phyloP scores from a whole-genome alignment of 805 yeast genomes.

The Starmera caribaea region DNA sequence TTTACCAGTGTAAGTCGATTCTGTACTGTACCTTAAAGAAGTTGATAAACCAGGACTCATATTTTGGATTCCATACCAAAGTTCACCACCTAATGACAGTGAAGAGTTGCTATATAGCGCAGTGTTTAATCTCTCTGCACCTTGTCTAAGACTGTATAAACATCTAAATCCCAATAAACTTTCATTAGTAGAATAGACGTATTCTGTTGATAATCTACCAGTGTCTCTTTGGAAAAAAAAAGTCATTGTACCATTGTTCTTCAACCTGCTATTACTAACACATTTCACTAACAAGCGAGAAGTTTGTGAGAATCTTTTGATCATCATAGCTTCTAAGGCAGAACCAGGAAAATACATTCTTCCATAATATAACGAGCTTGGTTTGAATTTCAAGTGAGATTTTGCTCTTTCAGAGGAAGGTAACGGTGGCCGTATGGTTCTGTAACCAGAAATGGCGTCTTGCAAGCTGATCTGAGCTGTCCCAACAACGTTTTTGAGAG shows the following conservation, averaged over 20 bases:
- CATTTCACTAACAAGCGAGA: constrained; percentile 68
- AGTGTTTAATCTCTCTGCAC: constrained; percentile 27
- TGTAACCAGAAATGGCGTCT: constrained; percentile 61
- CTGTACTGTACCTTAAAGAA: constrained; percentile 76
- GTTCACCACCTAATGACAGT: constrained; percentile 70
- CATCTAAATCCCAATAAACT: constrained; percentile 73
- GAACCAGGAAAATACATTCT: constrained; percentile 83
- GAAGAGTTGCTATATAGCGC: constrained; percentile 51
- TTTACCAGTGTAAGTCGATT: constrained; percentile 77
- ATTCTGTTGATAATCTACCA: constrained; percentile 58
- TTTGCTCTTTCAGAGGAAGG: neutral
- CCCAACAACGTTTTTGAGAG: constrained; percentile 40
- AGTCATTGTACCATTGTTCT: constrained; percentile 49
- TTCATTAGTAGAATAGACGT: constrained; percentile 76
- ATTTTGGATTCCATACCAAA: constrained; percentile 78
- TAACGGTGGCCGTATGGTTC: constrained; percentile 39
- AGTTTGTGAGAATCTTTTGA: constrained; percentile 47
- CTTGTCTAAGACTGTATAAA: constrained; percentile 49
- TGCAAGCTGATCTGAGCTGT: constrained; percentile 49
- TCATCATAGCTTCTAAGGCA: constrained; percentile 78
- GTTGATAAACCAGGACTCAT: constrained; percentile 88
- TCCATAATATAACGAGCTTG: constrained; percentile 60
- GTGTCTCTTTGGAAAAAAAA: constrained; percentile 62
- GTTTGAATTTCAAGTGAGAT: constrained; percentile 1
- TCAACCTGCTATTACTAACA: constrained; percentile 53